phyloP scores from a whole-genome alignment of 805 yeast genomes.

The Lipomyces yamanashiensis region DNA sequence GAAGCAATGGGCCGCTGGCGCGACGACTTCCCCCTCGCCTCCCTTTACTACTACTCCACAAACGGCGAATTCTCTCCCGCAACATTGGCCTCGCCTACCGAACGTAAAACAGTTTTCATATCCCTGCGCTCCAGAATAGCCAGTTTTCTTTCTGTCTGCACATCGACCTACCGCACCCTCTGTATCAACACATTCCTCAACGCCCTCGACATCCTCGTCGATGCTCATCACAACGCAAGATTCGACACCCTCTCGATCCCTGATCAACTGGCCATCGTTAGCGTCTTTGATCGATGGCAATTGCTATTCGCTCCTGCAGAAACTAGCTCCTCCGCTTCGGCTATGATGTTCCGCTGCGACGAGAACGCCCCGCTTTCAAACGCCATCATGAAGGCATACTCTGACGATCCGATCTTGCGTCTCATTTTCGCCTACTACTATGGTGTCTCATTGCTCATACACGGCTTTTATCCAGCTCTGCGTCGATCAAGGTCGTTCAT shows the following conservation, averaged over 20 bases:
- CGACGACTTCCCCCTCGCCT: slow-evolving; percentile 24
- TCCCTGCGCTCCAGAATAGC: slow-evolving; percentile 1
- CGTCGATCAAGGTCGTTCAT: slow-evolving; percentile 17
- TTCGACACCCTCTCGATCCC: slow-evolving; percentile 7
- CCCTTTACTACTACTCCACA: slow-evolving; percentile 14
- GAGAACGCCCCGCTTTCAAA: slow-evolving; percentile 16
- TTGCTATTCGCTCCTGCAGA: slow-evolving; percentile 23
- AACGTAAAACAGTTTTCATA: slow-evolving; percentile 1
- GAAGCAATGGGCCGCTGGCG: slow-evolving; percentile 29
- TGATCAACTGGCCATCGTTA: background rate
- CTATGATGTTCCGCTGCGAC: slow-evolving; percentile 8
- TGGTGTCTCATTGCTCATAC: slow-evolving; percentile 8
- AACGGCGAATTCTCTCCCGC: slow-evolving; percentile 10
- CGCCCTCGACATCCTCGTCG: slow-evolving; percentile 6
- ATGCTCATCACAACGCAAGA: background rate
- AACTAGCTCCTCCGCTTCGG: background rate
- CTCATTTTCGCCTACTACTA: slow-evolving; percentile 25
- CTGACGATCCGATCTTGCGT: slow-evolving; percentile 15
- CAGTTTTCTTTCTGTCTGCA: background rate
- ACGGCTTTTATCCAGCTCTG: slow-evolving; percentile 16
- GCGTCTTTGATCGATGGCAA: slow-evolving; percentile 25
- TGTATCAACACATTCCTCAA: slow-evolving; percentile 5
- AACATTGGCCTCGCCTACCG: background rate
- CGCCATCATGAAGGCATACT: slow-evolving; percentile 8
- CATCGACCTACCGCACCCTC: background rate